Percentiles rank a stretch among this genome's conserved stretches.
These are phyloP conservation scores for Tylopilus sp. DNA, from an alignment of 1,284 basidiomycete species.

Conservation along the genomic window DNA sequence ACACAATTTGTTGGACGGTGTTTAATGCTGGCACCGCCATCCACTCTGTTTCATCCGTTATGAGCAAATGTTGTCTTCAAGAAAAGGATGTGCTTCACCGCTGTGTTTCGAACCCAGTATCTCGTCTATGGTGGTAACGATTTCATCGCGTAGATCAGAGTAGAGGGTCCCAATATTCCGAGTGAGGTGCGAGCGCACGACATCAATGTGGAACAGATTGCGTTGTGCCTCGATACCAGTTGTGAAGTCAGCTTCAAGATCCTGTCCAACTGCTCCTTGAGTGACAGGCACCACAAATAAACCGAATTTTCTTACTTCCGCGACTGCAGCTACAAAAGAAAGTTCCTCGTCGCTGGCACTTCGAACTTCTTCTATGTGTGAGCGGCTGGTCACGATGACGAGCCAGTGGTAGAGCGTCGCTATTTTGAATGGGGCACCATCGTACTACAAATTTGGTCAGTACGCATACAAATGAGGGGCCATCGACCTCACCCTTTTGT, in stretches of 20 bases:
- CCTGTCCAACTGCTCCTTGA: conserved; percentile 12
- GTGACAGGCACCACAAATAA: background rate
- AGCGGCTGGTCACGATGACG: conserved; percentile 48
- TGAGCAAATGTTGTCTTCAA: too few species aligned
- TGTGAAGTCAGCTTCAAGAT: conserved; percentile 37
- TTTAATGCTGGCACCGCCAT: background rate
- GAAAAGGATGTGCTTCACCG: background rate
- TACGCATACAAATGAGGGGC: too few species aligned
- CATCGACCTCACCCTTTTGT: conserved; percentile 16
- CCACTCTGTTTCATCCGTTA: background rate
- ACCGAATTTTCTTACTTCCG: too few species aligned
- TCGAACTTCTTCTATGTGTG: conserved; percentile 53
- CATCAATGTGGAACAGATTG: conserved; percentile 42
- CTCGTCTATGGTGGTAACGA: background rate
- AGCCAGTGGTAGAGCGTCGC: conserved; percentile 50
- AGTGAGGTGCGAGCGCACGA: conserved; percentile 38
- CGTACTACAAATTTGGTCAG: conserved; percentile 37
- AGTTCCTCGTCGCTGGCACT: conserved; percentile 51
- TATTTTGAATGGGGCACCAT: conserved; percentile 53
- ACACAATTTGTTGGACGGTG: background rate
- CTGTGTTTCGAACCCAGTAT: background rate
- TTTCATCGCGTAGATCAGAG: background rate
- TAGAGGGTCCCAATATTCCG: background rate
- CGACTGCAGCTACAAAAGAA: conserved; percentile 43
- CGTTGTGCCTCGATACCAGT: conserved; percentile 33